A percentile compares a stretch with the other conserved stretches of the same genome.
phyloP scores from a whole-genome alignment of 306 rosid species.

The Pyrus betulifolia region DNA sequence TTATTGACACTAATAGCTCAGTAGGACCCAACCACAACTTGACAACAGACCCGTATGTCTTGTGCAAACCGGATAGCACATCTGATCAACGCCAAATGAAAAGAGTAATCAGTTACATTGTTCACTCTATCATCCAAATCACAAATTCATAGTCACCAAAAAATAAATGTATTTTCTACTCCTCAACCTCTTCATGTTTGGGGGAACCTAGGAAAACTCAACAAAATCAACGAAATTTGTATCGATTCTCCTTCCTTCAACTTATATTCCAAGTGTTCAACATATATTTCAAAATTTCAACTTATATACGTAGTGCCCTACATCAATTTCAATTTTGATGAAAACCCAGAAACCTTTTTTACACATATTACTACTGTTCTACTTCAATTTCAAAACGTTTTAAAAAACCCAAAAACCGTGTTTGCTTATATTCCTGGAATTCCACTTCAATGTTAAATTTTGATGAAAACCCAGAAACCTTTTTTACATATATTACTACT shows the following conservation, averaged over 20 bases:
- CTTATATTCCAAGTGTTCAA: background rate
- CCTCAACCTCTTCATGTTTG: background rate
- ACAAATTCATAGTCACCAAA: background rate
- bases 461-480: too few relatives aligned
- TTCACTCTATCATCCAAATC: background rate
- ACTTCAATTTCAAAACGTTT: too few relatives aligned
- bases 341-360: too few relatives aligned
- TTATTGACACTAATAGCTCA: slow-evolving; percentile 71
- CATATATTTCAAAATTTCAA: background rate
- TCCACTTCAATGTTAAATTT: background rate
- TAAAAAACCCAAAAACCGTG: too few relatives aligned
- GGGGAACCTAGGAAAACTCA: background rate
- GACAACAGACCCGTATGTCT: slow-evolving; percentile 56
- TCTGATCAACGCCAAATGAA: slow-evolving; percentile 36
- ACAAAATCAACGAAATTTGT: background rate
- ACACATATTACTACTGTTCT: too few relatives aligned
- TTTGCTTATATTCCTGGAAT: background rate
- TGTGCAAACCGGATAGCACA: slow-evolving; percentile 49
- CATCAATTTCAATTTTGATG: background rate
- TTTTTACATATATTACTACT: too few relatives aligned
- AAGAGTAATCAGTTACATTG: background rate
- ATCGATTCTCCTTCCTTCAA: background rate
- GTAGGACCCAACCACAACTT: slow-evolving; percentile 86
- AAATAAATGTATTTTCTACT: background rate
- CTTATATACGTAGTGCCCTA: background rate